Base-by-base conservation (phyloP, 345 rosid species). In the Eutrema heterophyllum region DNA sequence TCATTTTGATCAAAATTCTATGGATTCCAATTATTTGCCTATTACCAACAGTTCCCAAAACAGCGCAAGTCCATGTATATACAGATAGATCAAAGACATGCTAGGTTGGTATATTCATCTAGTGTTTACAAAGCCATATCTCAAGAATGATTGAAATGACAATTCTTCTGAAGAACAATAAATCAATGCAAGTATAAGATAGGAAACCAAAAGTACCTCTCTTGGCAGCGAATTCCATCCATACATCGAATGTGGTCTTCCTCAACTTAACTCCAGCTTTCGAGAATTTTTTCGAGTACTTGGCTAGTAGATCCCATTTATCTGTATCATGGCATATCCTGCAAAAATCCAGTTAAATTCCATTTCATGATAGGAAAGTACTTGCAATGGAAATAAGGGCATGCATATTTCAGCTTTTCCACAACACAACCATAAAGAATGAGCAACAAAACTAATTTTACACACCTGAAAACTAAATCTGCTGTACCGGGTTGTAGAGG, bases 151-250 rank as follows among this genome's bases (percentile, higher is more conserved):
- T 41, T 12, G 41, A 29, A 1, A 29, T 43, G 27, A 15, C 69
- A 35, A 35, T 26, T 15, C 39, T 53, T 41, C 72, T 16, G 9
- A 1, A 53, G 4, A 53, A 24, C 39, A 18, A 32, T 4, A 7
- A 45, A 33, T 21, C 45, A 56, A 46, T 32, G 15, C 11, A 58
- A 36, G 48, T 36, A 24, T 7, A 45, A 15, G 6, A 54, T 1
- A 15, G 24, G 32, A 48, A 10, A 26, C 18, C 45, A 38, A 9
- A 60, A 4, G 67, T 54, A 89, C 97, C 96, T 89, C 81, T 88
- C 75, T 78, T 83, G 68, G 86, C 86, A 67, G 94, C 86, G 78
- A 87, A 89, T 29, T 86, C 86, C 94, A 93, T 93, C 97, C 92
- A 93, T 29, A 61, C 67, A 74, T 86, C 97, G 73, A 89, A 91